These are phyloP conservation scores for Inonotus obliquus DNA, from an alignment of 1,284 basidiomycete genomes.

Conservation along the genomic window DNA sequence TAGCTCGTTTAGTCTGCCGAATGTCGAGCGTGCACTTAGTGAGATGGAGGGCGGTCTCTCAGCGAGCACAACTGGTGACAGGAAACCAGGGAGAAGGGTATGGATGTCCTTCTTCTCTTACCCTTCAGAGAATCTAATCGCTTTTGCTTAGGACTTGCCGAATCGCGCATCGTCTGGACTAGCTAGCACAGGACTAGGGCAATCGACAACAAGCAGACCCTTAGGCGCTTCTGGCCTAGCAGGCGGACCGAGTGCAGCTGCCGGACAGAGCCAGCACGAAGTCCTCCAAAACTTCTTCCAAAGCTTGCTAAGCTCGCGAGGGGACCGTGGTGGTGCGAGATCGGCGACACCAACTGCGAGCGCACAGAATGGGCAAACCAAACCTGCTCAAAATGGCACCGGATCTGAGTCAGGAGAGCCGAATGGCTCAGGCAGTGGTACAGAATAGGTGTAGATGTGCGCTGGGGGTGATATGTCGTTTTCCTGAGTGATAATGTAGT, in stretches of 20 bases:
- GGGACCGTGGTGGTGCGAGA: conserved; percentile 34
- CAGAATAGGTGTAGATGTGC: conserved; percentile 8
- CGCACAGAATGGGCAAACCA: conserved; percentile 5
- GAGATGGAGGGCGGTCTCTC: conserved; percentile 64
- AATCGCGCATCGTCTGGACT: conserved; percentile 23
- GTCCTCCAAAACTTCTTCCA: conserved; percentile 86
- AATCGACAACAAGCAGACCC: conserved; percentile 20
- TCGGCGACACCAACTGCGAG: not conserved
- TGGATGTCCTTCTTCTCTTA: conserved; percentile 5
- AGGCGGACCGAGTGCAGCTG: conserved; percentile 43
- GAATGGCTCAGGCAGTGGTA: conserved; percentile 17
- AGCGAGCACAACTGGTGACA: conserved; percentile 4
- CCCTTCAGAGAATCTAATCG: not conserved
- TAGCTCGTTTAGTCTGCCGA: conserved; percentile 77
- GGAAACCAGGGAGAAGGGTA: conserved; percentile 25
- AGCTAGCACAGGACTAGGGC: conserved; percentile 24
- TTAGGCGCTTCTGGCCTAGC: conserved; percentile 39
- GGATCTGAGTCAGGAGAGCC: conserved; percentile 6
- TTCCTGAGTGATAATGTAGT: no score
- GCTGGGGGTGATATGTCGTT: not conserved
- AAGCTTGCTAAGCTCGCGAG: conserved; percentile 67
- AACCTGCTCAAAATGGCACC: not conserved
- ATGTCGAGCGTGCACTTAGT: conserved; percentile 77
- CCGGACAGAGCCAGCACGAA: conserved; percentile 70
- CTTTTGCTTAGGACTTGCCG: conserved; percentile 20